A percentile compares a stretch with the other conserved stretches of the same genome.
Conservation (phyloP, 345 rosid species). For the Angophora floribunda region DNA sequence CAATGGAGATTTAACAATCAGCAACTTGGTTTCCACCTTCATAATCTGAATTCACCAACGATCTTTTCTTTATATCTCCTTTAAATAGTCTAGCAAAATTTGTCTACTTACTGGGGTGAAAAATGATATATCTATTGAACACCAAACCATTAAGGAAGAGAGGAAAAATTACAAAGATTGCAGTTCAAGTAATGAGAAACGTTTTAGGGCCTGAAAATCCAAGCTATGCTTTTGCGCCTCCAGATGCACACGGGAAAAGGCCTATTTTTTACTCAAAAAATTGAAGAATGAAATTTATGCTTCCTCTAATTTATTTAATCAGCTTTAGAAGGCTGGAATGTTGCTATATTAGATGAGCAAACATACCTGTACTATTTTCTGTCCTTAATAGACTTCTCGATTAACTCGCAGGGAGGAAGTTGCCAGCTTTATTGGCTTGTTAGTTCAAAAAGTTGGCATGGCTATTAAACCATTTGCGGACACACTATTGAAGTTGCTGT, state of each 20-base stretch:
- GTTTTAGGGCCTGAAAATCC: background rate
- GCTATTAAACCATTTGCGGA: conserved; percentile 63
- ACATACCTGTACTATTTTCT: background rate
- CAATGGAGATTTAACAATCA: background rate
- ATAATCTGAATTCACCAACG: background rate
- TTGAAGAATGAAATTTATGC: background rate
- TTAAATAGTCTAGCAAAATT: background rate
- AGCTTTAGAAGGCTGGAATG: background rate
- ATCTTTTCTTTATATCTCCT: background rate
- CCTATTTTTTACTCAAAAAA: background rate
- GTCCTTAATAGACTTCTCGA: background rate
- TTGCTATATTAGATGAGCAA: background rate
- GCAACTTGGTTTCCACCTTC: background rate
- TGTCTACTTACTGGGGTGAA: background rate
- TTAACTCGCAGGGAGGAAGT: conserved; percentile 70
- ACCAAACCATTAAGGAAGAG: background rate
- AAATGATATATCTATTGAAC: background rate
- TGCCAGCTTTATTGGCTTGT: conserved; percentile 67
- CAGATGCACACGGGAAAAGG: background rate
- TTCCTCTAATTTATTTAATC: background rate
- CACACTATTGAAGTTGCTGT: conserved; percentile 49
- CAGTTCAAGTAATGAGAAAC: background rate
- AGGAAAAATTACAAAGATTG: background rate
- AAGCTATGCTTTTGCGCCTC: background rate
- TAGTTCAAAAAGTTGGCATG: conserved; percentile 69